Evolutionary conservation across 108 stramenopile species (phyloP), one percentile per base, ranked within the genome.

Genomic region (Nannochloropsis salina): DNA sequence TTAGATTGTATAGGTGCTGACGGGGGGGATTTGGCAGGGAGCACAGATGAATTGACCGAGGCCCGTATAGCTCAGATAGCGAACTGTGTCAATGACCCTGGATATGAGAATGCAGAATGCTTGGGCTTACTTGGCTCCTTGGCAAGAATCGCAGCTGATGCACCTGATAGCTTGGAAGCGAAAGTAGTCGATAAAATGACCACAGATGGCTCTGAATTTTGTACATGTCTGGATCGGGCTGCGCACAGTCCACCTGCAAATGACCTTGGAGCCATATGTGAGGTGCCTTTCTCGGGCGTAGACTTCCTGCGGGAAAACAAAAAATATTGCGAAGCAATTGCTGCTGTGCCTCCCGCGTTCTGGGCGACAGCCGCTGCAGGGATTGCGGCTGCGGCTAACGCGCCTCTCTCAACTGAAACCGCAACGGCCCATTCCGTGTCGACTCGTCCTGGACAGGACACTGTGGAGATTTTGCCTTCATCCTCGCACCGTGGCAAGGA

Each of bases 11-110:
- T 74, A 2, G 61, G 8, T 15, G 61, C 61, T n/a, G n/a, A 74
- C 61, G 61, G 61, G 61, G 61, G 61, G 61, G 61, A 74, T 74
- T n/a, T 74, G n/a, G 61, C 61, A n/a, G 61, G 61, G 61, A 74
- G 61, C 61, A 74, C 61, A n/a, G 61, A 6, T 3, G 61, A n/a
- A n/a, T 74, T 74, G 61, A 74, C 61, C 0, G 61, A 74, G 61
- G 61, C 61, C 20, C 15, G 61, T 15, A 8, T 74, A n/a, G 61
- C 61, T 74, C 61, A 74, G 61, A 74, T 74, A n/a, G 61, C 61
- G 20, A 74, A 74, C 61, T 74, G 61, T 74, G 61, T 74, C 20
- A 74, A 74, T 74, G n/a, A 74, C 20, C 61, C 61, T n/a, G 61
- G 61, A n/a, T 74, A 74, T 74, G 61, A 74, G 15, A 74, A 74